Evolutionary conservation across 805 yeast genomes (phyloP), one percentile per base, ranked within the genome.

Genomic region (Lachancea nothofagi): DNA sequence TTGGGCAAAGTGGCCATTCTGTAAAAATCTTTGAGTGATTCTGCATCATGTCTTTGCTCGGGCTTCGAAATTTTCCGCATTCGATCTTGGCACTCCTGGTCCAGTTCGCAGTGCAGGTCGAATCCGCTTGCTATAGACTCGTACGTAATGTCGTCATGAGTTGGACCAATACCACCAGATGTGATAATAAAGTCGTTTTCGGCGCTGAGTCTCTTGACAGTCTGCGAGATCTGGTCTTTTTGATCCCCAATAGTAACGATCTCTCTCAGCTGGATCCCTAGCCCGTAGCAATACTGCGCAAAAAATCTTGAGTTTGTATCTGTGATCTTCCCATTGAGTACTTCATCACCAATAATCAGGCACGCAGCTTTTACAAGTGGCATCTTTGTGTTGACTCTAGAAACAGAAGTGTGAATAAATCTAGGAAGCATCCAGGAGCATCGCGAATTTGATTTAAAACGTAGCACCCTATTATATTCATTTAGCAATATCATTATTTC

Each of bases 131-230:
- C 85, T n/a, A 87, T 58, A 1, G 84, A 69, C 38, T 75, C 77
- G 58, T 87, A 87, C 0, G 95, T 86, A 44, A 87, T 81, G 57
- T 87, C 96, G 55, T 87, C 96, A 51, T 86, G 95, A 0, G 96
- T 87, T 4, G 95, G 84, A 0, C 96, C 96, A 43, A 87, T 84
- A 0, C 77, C 72, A 5, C 74, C 73, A 3, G 67, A 71, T 1
- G 94, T 84, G 17, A 83, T 74, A 6, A 83, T 71, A 31, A 84
- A 71, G 53, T 83, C 87, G 49, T 77, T 79, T 31, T 67, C 63
- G n/a, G 67, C 58, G 15, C 63, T 48, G 32, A 80, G 61, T 8
- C 62, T 51, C 22, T 56, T 59, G 17, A 83, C 59, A 0, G 79
- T 73, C 10, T 68, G 68, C 1, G 69, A 62, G 31, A 87, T 87